phyloP scores from a whole-genome alignment of 2,329 filamentous ascomycete genomes.

The Ascosphaera aggregata region DNA sequence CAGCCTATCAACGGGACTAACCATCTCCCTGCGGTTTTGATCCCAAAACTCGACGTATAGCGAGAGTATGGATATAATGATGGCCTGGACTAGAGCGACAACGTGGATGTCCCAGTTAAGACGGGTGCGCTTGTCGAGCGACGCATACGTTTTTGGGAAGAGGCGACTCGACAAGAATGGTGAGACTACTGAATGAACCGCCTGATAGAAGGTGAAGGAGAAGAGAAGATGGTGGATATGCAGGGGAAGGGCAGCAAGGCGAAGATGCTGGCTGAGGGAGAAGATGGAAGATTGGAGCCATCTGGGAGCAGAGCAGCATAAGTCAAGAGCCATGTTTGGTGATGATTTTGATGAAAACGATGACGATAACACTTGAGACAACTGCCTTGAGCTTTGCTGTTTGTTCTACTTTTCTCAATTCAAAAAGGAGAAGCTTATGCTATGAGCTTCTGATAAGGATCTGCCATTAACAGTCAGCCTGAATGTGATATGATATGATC shows the following conservation, averaged over 20 bases:
- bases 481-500: too few relatives aligned
- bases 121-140: constrained; percentile 30
- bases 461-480: too few relatives aligned
- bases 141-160: constrained; percentile 30
- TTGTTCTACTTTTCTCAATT: too few relatives aligned
- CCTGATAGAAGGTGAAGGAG: constrained; percentile 32
- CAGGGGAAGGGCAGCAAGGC: constrained; percentile 30
- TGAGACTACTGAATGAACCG: constrained; percentile 29
- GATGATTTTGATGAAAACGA: too few relatives aligned
- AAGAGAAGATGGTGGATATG: constrained; percentile 39
- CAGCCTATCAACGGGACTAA: constrained; percentile 25
- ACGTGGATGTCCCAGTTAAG: constrained; percentile 46
- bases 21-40: constrained; percentile 29
- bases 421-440: too few relatives aligned
- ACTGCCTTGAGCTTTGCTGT: too few relatives aligned
- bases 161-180: constrained; percentile 29
- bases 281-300: constrained; percentile 25
- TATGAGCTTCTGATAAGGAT: too few relatives aligned
- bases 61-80: constrained; percentile 30
- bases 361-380: too few relatives aligned
- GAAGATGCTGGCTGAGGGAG: constrained; percentile 27
- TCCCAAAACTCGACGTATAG: constrained; percentile 35
- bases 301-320: constrained; percentile 20
- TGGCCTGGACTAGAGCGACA: constrained; percentile 36
- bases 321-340: too few relatives aligned